Evolutionary conservation across 2,329 filamentous ascomycete species (phyloP).

Genomic region (Monilinia polystroma): DNA sequence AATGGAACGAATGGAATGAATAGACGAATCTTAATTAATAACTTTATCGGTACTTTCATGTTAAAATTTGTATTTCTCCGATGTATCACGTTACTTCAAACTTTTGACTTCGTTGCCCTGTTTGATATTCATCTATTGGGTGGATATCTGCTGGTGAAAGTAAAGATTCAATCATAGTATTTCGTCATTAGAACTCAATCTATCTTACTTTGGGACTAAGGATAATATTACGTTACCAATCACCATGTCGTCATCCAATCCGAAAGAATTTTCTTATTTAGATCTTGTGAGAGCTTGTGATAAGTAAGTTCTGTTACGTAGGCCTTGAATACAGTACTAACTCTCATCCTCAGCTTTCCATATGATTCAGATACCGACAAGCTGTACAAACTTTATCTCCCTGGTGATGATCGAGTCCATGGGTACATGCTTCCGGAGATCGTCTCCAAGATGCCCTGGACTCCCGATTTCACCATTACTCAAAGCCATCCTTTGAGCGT

Average conservation of each 20-base stretch:
- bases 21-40: too few species aligned
- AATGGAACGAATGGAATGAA: too few species aligned
- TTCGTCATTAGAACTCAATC: not conserved
- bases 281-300: conserved; percentile 45
- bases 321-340: not conserved
- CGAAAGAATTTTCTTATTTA: conserved; percentile 34
- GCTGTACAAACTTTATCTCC: conserved; percentile 48
- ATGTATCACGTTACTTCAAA: not conserved
- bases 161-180: not conserved
- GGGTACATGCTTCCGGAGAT: conserved; percentile 51
- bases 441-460: conserved; percentile 49
- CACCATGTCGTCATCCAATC: conserved; percentile 3
- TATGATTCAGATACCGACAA: conserved; percentile 20
- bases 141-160: not conserved
- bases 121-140: not conserved
- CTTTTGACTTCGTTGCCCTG: not conserved
- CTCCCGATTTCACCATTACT: conserved; percentile 42
- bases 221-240: not conserved
- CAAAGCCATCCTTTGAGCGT: conserved; percentile 38
- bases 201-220: not conserved
- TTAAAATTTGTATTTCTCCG: not conserved
- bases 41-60: not conserved
- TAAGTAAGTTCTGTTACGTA: conserved; percentile 41
- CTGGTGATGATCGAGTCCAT: conserved; percentile 48
- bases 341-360: conserved; percentile 17